Evolutionary conservation across 192 early-diverging fungal species (phyloP), one percentile per base, ranked within the genome.

Genomic region (Entophlyctis luteolus): DNA sequence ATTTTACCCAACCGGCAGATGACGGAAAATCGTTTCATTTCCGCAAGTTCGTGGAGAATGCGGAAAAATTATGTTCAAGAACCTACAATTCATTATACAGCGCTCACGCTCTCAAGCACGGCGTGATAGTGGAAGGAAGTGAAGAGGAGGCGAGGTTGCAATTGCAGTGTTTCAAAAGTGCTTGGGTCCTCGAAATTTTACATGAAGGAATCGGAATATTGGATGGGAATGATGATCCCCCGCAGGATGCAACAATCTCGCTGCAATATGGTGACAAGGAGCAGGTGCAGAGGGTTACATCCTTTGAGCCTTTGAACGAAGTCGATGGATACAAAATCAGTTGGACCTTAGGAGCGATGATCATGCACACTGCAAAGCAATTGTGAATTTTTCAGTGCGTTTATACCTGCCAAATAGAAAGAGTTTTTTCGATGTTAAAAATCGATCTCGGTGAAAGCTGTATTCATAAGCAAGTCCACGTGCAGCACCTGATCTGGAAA

Each of bases 121-220:
- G 54, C n/a, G 5, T 29, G 14, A 16, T 8, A 12, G 16, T 25
- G 25, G 29, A 49, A 27, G 47, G 32, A 3, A 49, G 56, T 22
- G 73, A 75, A 0, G 71, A 85, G 0, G 84, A 86, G 12, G 72
- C 79, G 8, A 77, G 92, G 4, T 68, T 94, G 22, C 81, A 91
- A 68, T 78, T 91, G 79, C 94, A 94, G 73, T 98, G 96, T 71
- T 98, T 97, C 79, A 96, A 95, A 73, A 84, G 87, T 0, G 93
- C 93, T 2, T 98, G 95, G 94, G 77, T 98, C 6, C 81, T 93
- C 46, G 94, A 87, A 55, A 86, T 98, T 0, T 67, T 98, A 50
- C 94, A 98, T 72, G 88, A 85, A 2, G 96, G 96, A 6, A 88
- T 98, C 55, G 90, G 91, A 0, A 75, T 95, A 18, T n/a, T n/a